A percentile compares a stretch with the other conserved stretches of the same genome.
Evolutionary conservation across 1,284 basidiomycete genomes (phyloP).

Genomic region (Irpex sp.): DNA sequence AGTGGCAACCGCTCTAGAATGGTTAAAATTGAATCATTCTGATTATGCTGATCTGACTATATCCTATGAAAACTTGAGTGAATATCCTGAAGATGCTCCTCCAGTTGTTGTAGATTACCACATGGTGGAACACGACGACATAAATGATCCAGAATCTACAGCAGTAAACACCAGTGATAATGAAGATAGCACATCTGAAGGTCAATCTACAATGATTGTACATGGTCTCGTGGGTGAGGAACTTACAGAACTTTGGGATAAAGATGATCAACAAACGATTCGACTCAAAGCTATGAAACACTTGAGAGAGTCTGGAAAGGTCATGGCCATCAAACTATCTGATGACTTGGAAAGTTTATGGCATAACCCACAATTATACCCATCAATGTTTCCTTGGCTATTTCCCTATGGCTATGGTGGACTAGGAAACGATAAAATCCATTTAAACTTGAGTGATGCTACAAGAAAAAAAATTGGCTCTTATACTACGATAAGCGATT

Average conservation of each 20-base stretch:
- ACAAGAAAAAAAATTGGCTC: slow-evolving; percentile 24
- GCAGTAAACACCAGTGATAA: slow-evolving; percentile 26
- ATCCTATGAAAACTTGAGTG: slow-evolving; percentile 27
- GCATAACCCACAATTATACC: slow-evolving; percentile 25
- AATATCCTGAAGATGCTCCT: slow-evolving; percentile 27
- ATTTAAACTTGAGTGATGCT: slow-evolving; percentile 4
- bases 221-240: slow-evolving; percentile 31
- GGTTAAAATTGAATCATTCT: slow-evolving; percentile 35
- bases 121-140: not conserved
- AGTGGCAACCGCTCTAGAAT: slow-evolving; percentile 30
- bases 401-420: slow-evolving; percentile 26
- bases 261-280: slow-evolving; percentile 4
- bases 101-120: slow-evolving; percentile 22
- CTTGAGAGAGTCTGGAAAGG: slow-evolving; percentile 14
- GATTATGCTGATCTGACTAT: slow-evolving; percentile 35
- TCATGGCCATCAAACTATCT: slow-evolving; percentile 18
- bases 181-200: slow-evolving; percentile 28
- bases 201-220: slow-evolving; percentile 33
- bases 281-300: slow-evolving; percentile 18
- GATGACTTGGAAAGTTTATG: slow-evolving; percentile 18
- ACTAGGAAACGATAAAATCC: slow-evolving; percentile 12
- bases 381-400: slow-evolving; percentile 28
- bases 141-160: slow-evolving; percentile 19
- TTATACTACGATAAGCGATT: slow-evolving; percentile 38
- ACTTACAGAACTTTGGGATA: slow-evolving; percentile 6